These are phyloP conservation scores for Raffaelea deltoideospora DNA, from an alignment of 2,329 filamentous ascomycete species.

Conservation along the genomic window DNA sequence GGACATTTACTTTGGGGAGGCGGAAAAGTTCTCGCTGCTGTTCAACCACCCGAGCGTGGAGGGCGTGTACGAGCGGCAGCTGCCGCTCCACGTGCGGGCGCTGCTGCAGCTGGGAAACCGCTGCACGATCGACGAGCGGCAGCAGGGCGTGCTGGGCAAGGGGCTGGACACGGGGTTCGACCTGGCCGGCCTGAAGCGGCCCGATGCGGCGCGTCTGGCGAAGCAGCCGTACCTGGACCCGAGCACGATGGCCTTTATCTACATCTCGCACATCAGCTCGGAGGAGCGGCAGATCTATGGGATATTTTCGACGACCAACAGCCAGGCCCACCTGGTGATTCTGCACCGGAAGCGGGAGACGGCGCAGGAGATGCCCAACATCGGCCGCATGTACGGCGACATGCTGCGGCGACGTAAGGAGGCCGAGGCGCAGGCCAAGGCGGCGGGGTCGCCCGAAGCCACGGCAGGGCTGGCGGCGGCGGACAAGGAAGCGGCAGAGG, in stretches of 20 bases:
- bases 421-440: constrained; percentile 26
- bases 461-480: constrained; percentile 1
- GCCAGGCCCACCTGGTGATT: constrained; percentile 76
- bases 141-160: constrained; percentile 79
- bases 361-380: constrained; percentile 71
- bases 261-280: constrained; percentile 81
- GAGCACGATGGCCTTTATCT: constrained; percentile 67
- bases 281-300: constrained; percentile 90
- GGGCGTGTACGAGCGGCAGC: constrained; percentile 89
- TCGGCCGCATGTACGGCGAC: constrained; percentile 77
- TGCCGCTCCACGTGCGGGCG: constrained; percentile 75
- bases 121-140: constrained; percentile 84
- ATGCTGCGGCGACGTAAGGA: constrained; percentile 52
- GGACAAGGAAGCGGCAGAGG: constrained; percentile 15
- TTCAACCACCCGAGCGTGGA: constrained; percentile 92
- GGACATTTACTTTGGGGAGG: constrained; percentile 70
- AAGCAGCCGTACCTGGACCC: constrained; percentile 61
- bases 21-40: constrained; percentile 64
- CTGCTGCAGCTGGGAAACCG: constrained; percentile 79
- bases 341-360: constrained; percentile 68
- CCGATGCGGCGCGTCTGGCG: too few species aligned
- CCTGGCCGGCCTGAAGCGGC: constrained; percentile 56
- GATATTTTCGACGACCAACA: constrained; percentile 69
- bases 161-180: constrained; percentile 92
- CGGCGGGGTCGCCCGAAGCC: background rate